Conservation (phyloP, 2,329 filamentous ascomycete genomes). For the Plectosphaerella plurivora region DNA sequence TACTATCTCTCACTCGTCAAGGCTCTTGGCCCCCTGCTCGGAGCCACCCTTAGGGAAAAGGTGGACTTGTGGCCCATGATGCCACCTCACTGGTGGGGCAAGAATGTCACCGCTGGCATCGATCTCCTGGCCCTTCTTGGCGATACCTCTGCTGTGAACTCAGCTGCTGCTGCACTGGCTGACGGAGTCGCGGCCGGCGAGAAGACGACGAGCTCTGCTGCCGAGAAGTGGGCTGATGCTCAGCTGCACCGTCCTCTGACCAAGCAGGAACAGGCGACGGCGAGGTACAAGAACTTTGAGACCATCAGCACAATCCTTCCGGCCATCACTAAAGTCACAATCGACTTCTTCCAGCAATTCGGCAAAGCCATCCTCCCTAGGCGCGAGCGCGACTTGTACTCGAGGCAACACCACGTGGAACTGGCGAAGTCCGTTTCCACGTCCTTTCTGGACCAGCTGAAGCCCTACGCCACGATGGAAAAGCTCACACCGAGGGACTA, state of each 20-base stretch:
- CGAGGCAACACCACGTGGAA: slow-evolving; percentile 47
- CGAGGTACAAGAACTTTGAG: slow-evolving; percentile 68
- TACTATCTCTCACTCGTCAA: slow-evolving; percentile 72
- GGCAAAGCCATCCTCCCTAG: slow-evolving; percentile 77
- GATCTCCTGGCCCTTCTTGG: slow-evolving; percentile 6
- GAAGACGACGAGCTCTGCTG: slow-evolving; percentile 3
- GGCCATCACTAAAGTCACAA: slow-evolving; percentile 73
- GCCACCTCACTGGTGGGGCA: slow-evolving; percentile 58
- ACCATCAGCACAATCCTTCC: slow-evolving; percentile 73
- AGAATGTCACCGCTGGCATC: slow-evolving; percentile 8
- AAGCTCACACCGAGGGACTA: slow-evolving; percentile 59
- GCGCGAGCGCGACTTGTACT: slow-evolving; percentile 62
- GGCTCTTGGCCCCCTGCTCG: slow-evolving; percentile 72
- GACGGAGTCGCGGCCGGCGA: not conserved
- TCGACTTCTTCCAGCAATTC: slow-evolving; percentile 78
- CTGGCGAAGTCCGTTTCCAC: slow-evolving; percentile 65
- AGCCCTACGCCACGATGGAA: slow-evolving; percentile 35
- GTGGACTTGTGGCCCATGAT: slow-evolving; percentile 69
- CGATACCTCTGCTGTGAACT: not conserved
- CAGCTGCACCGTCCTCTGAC: slow-evolving; percentile 31
- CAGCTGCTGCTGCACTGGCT: not conserved
- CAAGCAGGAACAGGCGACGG: slow-evolving; percentile 35
- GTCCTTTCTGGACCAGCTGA: slow-evolving; percentile 64
- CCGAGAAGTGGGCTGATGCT: slow-evolving; percentile 10
- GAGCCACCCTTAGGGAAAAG: slow-evolving; percentile 80